Conservation (phyloP, 1,284 basidiomycete species). For the Earliella scabrosa region DNA sequence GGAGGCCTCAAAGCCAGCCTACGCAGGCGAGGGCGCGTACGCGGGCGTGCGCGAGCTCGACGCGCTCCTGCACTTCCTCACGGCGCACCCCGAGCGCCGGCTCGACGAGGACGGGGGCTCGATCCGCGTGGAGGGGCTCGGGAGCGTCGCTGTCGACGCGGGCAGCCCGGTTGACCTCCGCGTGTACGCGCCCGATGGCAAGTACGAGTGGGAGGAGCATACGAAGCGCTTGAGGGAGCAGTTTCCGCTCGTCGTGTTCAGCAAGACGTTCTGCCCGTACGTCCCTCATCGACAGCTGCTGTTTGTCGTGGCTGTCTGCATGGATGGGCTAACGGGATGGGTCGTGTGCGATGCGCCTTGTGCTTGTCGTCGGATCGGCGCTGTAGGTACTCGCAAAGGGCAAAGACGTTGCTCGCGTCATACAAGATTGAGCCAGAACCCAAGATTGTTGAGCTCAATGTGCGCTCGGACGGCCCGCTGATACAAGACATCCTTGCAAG, state of each 20-base stretch:
- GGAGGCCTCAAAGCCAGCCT: background rate
- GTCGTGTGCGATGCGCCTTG: too few species aligned
- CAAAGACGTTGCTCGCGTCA: slow-evolving; percentile 67
- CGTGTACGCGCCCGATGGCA: slow-evolving; percentile 51
- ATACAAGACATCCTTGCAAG: slow-evolving; percentile 71
- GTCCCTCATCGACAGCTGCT: background rate
- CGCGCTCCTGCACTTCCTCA: slow-evolving; percentile 66
- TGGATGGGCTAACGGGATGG: too few species aligned
- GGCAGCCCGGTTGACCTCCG: slow-evolving; percentile 49
- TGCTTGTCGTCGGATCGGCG: background rate
- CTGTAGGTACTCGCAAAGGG: slow-evolving; percentile 64
- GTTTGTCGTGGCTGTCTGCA: background rate
- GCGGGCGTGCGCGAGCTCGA: slow-evolving; percentile 54
- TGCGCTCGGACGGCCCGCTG: slow-evolving; percentile 65
- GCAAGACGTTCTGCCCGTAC: slow-evolving; percentile 83
- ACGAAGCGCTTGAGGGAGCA: slow-evolving; percentile 48
- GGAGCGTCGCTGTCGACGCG: slow-evolving; percentile 40
- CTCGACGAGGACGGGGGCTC: slow-evolving; percentile 45
- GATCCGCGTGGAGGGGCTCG: slow-evolving; percentile 29
- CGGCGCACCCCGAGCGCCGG: slow-evolving; percentile 47
- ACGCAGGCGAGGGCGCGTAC: slow-evolving; percentile 21
- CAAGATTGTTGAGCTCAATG: slow-evolving; percentile 75
- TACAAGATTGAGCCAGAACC: slow-evolving; percentile 74
- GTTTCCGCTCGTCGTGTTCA: slow-evolving; percentile 77
- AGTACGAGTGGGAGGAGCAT: slow-evolving; percentile 53